These are phyloP conservation scores for Penicillium diatomitis DNA, from an alignment of 495 filamentous ascomycete species.

Conservation along the genomic window DNA sequence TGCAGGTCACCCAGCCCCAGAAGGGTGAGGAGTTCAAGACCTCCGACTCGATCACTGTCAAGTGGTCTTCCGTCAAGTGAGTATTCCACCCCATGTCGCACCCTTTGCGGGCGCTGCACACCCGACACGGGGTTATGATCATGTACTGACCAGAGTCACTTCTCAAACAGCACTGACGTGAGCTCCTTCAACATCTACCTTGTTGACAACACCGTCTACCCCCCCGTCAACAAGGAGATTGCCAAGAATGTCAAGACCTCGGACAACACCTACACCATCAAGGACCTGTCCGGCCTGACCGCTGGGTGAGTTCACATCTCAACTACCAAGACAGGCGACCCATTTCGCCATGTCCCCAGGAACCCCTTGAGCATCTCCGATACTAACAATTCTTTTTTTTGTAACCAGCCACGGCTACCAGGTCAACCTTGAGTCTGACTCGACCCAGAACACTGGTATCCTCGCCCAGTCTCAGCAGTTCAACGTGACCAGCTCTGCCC, in stretches of 20 bases:
- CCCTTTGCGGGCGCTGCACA: no score
- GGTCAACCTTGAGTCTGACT: conserved; percentile 28
- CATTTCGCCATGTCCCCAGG: neutral
- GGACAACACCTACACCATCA: conserved; percentile 25
- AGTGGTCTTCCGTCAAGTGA: conserved; percentile 30
- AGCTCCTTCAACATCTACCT: conserved; percentile 28
- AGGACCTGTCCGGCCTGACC: conserved; percentile 12
- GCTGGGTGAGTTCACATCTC: conserved; percentile 17
- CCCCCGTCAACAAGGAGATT: conserved; percentile 36
- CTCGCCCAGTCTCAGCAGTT: conserved; percentile 35
- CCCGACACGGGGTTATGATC: no score
- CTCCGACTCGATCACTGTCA: conserved; percentile 22
- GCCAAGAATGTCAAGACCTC: conserved; percentile 28
- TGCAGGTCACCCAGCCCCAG: conserved; percentile 24
- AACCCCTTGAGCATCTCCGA: neutral
- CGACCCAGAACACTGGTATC: conserved; percentile 25
- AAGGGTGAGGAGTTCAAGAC: conserved; percentile 21
- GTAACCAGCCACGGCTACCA: conserved; percentile 26
- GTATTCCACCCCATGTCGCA: neutral
- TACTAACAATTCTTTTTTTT: neutral
- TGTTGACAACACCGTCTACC: conserved; percentile 32
- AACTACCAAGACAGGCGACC: neutral
- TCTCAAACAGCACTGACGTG: conserved; percentile 21
- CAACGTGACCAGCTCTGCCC: conserved; percentile 20
- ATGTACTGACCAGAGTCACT: neutral